Evolutionary conservation across 495 filamentous ascomycete species (phyloP), one percentile per base, ranked within the genome.

Genomic region (Lasiosphaeria ovina): DNA sequence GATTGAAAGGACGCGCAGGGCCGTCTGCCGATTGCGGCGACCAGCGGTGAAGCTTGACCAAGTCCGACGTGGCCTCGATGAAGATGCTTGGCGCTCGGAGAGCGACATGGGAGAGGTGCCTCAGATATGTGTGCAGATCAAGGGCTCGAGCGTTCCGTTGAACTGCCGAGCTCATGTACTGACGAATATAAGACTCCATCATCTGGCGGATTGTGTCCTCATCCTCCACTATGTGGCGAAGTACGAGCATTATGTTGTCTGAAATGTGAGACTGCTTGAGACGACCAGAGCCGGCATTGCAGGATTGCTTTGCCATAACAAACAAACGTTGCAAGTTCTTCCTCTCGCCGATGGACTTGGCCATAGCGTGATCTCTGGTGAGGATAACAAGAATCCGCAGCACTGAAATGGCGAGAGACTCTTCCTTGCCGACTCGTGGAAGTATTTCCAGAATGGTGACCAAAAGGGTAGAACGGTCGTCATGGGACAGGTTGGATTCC

Each of bases 191-290:
- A 42, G 88, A 88, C 56, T 88, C 81, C 91, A 99, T 97, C 67
- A 97, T 87, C 66, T 96, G 90, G 54, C 90, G 91, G 42, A 97
- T 81, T 0, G 88, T 93, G 51, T 91, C 85, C 55, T 94, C 92
- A 66, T 99, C 95, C 74, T 99, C 94, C 44, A 97, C 83, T 14
- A 98, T 88, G 69, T 99, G 94, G 31, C 95, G 86, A 51, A 99
- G 77, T 51, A 98, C 87, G 31, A 95, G 76, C 84, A 98, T 88
- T 57, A 98, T 87, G 64, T 78, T 72, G 44, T 78, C 74, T 4
- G 75, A 67, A 51, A 80, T 77, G 51, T 70, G 69, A 8, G 87
- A 83, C 63, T 87, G 87, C 66, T 89, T 90, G 5, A 98, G 80
- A 53, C 87, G 87, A 31, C 87, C 79, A 57, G 89, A 89, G 24